Evolutionary conservation across 257 asterid species (phyloP), one percentile per base, ranked within the genome.

Genomic region (Solanum sitiens): DNA sequence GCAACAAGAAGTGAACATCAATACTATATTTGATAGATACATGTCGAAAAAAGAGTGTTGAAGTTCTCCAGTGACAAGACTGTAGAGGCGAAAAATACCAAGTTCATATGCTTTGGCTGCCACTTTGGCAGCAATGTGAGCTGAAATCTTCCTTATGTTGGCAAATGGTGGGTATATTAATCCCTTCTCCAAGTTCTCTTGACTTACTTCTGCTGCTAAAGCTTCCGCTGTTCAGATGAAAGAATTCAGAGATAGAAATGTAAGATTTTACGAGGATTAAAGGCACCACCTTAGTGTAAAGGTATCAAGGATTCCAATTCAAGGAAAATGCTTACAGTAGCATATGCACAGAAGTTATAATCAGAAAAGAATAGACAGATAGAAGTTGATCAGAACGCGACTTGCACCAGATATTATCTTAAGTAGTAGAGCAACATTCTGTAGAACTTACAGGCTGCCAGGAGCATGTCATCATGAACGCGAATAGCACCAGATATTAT

Each of bases 21-120:
- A 35, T 15, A 44, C 25, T 39, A 39, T 0, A 20, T 20, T 42
- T 47, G 68, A 23, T 27, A 23, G 9, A 18, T 27, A 39, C 50
- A 25, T 67, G 35, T 56, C 3, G 14, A 6, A 15, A 15, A 45
- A 16, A 75, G 20, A 5, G 61, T 11, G 33, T 45, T 40, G 14
- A 45, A 8, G 42, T 45, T 23, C 25, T 59, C 6, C n/a, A 67
- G 21, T 6, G 20, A 23, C 15, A 21, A 39, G 70, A 10, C 35
- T 21, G 18, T 71, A 30, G 4, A 40, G 30, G 42, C 6, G 20
- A 8, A 44, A 25, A 45, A 89, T 93, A 96, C 99, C 98, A 7
- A 96, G 98, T 76, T 95, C 98, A 25, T 95, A 96, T 75, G 95
- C 99, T 92, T 96, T 96, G 85, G 96, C 98, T 73, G 99, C 98